phyloP scores from a whole-genome alignment of 768 basidiomycete species.

The Mycena vulgaris region DNA sequence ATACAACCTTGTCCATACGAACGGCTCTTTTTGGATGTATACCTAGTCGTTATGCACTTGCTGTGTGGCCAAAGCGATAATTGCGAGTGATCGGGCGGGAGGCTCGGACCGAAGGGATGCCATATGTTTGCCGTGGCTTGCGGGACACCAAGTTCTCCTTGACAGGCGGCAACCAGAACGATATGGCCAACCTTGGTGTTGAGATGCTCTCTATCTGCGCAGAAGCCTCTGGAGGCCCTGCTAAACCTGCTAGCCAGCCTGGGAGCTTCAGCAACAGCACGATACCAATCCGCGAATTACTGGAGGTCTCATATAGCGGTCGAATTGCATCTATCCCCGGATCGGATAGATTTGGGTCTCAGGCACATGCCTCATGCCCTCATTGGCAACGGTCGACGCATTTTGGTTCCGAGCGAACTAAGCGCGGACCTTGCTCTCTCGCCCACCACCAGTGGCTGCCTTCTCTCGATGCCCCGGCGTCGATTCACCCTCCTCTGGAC shows the following conservation, averaged over 20 bases:
- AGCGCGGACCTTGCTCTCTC: not conserved
- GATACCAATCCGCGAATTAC: not conserved
- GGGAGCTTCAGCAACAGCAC: not conserved
- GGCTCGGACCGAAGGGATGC: not conserved
- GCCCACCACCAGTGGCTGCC: slow-evolving; percentile 3
- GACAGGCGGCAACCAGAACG: slow-evolving; percentile 18
- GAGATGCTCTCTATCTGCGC: slow-evolving; percentile 2
- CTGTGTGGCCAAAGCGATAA: slow-evolving; percentile 8
- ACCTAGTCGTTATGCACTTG: not conserved
- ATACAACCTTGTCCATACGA: not conserved
- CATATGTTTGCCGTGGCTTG: not conserved
- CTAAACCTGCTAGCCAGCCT: not conserved
- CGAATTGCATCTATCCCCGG: slow-evolving; percentile 22
- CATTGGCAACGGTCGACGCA: slow-evolving; percentile 15
- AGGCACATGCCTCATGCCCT: slow-evolving; percentile 21
- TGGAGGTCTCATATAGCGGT: not conserved
- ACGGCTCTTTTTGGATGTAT: slow-evolving; percentile 2
- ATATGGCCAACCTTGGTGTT: not conserved
- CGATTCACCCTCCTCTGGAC: slow-evolving; percentile 6
- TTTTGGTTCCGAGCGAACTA: not conserved
- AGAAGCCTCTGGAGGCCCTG: not conserved
- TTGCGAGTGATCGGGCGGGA: not conserved
- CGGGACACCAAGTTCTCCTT: not conserved
- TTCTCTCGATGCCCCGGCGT: slow-evolving; percentile 24
- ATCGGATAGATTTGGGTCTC: slow-evolving; percentile 14